These are phyloP conservation scores for Pterocarpus santalinus DNA, from an alignment of 306 rosid species.

Conservation along the genomic window DNA sequence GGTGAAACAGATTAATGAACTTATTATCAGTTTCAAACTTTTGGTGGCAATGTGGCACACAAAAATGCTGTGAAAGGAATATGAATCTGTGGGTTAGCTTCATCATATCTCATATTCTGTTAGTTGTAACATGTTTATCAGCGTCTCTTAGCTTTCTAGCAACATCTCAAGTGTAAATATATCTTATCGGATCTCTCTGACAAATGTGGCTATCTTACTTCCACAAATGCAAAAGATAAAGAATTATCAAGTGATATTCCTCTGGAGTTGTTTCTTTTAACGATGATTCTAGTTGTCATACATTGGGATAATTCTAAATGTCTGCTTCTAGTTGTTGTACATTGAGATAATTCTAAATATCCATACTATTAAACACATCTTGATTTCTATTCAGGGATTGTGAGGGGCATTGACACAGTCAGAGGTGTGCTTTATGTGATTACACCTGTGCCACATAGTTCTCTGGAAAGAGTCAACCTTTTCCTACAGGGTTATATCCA, in stretches of 20 bases:
- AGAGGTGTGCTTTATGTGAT: slow-evolving; percentile 82
- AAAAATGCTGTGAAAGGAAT: slow-evolving; percentile 18
- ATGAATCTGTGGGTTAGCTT: neutral
- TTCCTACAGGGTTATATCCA: slow-evolving; percentile 83
- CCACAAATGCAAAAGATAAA: slow-evolving; percentile 20
- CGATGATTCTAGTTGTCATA: neutral
- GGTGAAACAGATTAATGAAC: slow-evolving; percentile 1
- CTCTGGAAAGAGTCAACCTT: slow-evolving; percentile 81
- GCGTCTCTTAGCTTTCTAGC: slow-evolving; percentile 2
- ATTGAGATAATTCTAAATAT: slow-evolving; percentile 34
- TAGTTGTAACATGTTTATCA: slow-evolving; percentile 21
- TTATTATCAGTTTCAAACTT: slow-evolving; percentile 7
- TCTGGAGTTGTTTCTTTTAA: slow-evolving; percentile 20
- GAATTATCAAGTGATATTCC: neutral
- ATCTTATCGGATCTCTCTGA: slow-evolving; percentile 17
- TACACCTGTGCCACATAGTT: slow-evolving; percentile 81
- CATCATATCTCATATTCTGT: slow-evolving; percentile 25
- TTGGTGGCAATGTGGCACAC: neutral
- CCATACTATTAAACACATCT: slow-evolving; percentile 29
- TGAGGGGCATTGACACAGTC: slow-evolving; percentile 81
- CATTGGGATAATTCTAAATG: neutral
- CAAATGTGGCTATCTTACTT: slow-evolving; percentile 10
- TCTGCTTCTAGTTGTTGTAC: slow-evolving; percentile 18
- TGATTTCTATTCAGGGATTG: slow-evolving; percentile 73
- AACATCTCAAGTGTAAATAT: slow-evolving; percentile 1